phyloP scores from a whole-genome alignment of 1,284 basidiomycete genomes.

The Trichosporon asahii region DNA sequence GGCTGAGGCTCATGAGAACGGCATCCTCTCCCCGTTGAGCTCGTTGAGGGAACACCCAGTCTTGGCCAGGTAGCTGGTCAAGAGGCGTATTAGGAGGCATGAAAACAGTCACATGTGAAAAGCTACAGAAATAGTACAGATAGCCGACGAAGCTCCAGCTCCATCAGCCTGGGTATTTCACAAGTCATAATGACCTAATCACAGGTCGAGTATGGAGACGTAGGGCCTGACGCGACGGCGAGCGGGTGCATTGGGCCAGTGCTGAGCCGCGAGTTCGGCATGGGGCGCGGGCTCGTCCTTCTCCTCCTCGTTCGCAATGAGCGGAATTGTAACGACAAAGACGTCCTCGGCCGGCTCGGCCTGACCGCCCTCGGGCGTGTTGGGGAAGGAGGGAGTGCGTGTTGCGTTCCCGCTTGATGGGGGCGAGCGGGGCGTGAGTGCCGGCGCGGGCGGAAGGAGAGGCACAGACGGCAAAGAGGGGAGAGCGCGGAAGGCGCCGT shows the following conservation, averaged over 20 bases:
- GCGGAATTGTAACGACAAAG: background rate
- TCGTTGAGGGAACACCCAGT: too few species aligned
- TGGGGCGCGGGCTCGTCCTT: constrained; percentile 15
- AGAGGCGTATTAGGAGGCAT: too few species aligned
- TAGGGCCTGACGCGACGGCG: constrained; percentile 12
- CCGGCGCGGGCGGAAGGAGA: constrained; percentile 2
- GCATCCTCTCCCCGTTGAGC: too few species aligned
- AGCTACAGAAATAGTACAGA: background rate
- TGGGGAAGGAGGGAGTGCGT: constrained; percentile 14
- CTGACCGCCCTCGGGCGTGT: background rate
- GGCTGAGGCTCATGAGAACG: too few species aligned
- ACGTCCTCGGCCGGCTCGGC: background rate
- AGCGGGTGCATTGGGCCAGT: constrained; percentile 14
- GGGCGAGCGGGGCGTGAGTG: background rate
- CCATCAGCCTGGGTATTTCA: background rate
- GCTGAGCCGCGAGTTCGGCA: constrained; percentile 18
- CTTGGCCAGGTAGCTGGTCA: too few species aligned
- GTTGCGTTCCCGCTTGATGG: constrained; percentile 17
- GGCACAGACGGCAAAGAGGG: constrained; percentile 5
- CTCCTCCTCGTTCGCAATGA: constrained; percentile 2
- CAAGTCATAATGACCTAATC: background rate
- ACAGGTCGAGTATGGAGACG: constrained; percentile 22
- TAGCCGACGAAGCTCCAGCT: background rate
- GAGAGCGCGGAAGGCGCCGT: background rate
- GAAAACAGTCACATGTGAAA: constrained; percentile 1